Base-by-base conservation (phyloP, 2,329 filamentous ascomycete genomes). In the Fusarium sororula region DNA sequence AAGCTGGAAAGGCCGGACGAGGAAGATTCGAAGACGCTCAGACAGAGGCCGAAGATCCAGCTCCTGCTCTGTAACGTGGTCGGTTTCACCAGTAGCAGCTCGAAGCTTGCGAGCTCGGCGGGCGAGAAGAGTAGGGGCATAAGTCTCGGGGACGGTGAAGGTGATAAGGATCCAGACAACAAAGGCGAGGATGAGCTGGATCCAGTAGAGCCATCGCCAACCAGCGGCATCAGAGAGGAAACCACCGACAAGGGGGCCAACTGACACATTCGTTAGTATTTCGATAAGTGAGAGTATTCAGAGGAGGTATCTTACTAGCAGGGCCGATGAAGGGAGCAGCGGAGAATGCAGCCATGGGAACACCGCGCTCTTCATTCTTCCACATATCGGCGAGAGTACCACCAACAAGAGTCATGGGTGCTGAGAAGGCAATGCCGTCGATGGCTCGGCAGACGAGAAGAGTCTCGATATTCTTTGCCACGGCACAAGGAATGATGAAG, bases 71-170 rank as follows among this genome's bases (percentile, higher is more conserved):
- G 94, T 96, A 44, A 94, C 92, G 79, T 92, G 92, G 69, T 88
- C 89, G 4, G 84, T 75, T 70, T 94, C 89, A 28, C 91, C 90
- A 4, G 93, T 92, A 38, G 90, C 82, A 79, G 91, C 90, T 59
- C 94, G 89, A 69, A 96, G 84, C 80, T 93, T 93, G 78, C 87
- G 86, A 6, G 95, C 95, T 18, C 94, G 89, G 37, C 84, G 84
- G 59, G 89, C 88, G 22, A 98, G 89, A 57, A 98, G 90, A 1
- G 90, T 93, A 1, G 95, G 94, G 0, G 94, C 91, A 80, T 96
- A 97, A 0, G 95, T 98, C 82, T 97, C 95, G 3, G 94, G 94
- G 1, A 97, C 92, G n/a, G 94, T 96, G 82, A 97, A 95, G 37
- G 91, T 92, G 81, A 96, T 95, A 68, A 96, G 80, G 24, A 92